These are phyloP conservation scores for Henckelia pumila DNA, from an alignment of 257 asterid species.

Conservation along the genomic window DNA sequence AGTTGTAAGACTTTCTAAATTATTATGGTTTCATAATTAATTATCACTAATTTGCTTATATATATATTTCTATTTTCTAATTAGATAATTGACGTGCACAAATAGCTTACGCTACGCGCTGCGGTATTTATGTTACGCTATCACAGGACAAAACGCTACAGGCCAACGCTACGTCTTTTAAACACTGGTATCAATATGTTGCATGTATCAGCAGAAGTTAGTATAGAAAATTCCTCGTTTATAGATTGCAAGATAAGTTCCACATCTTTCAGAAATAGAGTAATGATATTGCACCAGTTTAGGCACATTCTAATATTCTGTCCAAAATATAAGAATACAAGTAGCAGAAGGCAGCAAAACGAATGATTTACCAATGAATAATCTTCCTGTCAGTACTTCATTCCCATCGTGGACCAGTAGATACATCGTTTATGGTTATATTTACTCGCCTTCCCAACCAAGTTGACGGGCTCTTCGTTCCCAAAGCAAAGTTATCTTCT, in stretches of 20 bases:
- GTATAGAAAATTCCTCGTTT: background rate
- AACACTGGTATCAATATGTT: background rate
- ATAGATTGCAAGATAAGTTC: background rate
- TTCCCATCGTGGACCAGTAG: background rate
- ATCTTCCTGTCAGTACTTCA: background rate
- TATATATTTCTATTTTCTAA: no score
- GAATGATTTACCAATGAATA: conserved; percentile 5
- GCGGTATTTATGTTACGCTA: no score
- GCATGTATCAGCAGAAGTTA: background rate
- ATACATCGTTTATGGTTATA: background rate
- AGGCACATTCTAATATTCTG: background rate
- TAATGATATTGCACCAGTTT: background rate
- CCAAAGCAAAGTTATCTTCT: conserved; percentile 69
- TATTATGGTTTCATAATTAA: no score
- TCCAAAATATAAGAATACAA: background rate
- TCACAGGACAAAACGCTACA: no score
- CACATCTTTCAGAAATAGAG: background rate
- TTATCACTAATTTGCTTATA: no score
- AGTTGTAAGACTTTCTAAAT: no score
- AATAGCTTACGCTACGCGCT: no score
- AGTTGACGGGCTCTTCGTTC: conserved; percentile 78
- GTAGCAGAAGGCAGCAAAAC: background rate
- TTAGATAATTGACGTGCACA: no score
- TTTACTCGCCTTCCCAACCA: conserved; percentile 78
- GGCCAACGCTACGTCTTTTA: no score